Base-by-base conservation (phyloP, 495 filamentous ascomycete genomes). In the Penicillium paxilli region DNA sequence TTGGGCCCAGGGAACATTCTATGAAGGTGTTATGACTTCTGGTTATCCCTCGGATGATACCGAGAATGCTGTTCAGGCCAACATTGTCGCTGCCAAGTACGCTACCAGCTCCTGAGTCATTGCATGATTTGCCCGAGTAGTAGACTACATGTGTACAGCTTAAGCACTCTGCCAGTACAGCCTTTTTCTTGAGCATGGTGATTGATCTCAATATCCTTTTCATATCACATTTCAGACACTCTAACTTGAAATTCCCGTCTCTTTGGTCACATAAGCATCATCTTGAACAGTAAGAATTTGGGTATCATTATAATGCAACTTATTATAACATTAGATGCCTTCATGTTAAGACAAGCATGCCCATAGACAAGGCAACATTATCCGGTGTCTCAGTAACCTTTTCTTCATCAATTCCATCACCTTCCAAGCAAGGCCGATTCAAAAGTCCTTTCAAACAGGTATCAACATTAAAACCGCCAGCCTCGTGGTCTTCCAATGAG, bases 21-120 rank as follows among this genome's bases (percentile, higher is more conserved):
- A 84, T 64, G 80, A 84, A 62, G 81, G 81, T 42, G 81, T 75
- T 2, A 81, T 84, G 80, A 83, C 81, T 54, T 67, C 72, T 6
- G 80, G 81, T 37, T 84, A 81, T 57, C 81, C 81, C 3, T 74
- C 80, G 24, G 80, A 83, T 57, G 73, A 65, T 35, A 81, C 76
- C 22, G 81, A 84, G 61, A 68, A 73, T 62, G 50, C 72, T 14
- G 79, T 83, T 46, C 81, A 83, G 68, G 81, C 81, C 28, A 73
- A 84, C 50, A 77, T 84, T 53, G 75, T 82, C 3, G 79, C 78
- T n/a, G 81, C 80, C 44, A 73, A 71, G 57, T 84, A 84, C 49
- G 78, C 73, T 20, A 62, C 58, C n/a, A n/a, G n/a, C 20, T 60
- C 12, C n/a, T 47, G 19, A 30, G 30, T 16, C n/a, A 19, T 16